Percentiles rank a stretch among this genome's conserved stretches.
phyloP scores from a whole-genome alignment of 441 rosid genomes.

The Kokia cookei region DNA sequence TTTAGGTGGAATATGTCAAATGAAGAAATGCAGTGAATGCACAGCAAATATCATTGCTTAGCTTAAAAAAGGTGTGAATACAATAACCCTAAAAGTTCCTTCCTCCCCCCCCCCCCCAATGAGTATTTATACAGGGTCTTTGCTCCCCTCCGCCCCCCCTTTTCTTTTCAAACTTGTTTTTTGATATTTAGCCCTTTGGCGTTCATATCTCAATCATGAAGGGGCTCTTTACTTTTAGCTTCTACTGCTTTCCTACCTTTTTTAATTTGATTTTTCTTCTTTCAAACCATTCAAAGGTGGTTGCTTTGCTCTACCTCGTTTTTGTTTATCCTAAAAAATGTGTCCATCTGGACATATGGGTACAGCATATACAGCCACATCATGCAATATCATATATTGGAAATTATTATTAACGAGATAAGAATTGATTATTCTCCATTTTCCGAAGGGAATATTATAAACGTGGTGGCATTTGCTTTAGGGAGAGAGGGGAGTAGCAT shows the following conservation, averaged over 20 bases:
- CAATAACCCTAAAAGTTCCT: not conserved
- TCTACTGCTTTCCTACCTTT: not conserved
- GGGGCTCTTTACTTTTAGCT: not conserved
- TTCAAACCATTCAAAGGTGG: slow-evolving; percentile 5
- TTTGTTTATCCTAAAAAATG: not conserved
- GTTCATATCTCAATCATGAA: slow-evolving; percentile 16
- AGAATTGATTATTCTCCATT: slow-evolving; percentile 20
- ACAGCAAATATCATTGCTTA: slow-evolving; percentile 8
- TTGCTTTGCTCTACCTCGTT: not conserved
- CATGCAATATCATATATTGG: slow-evolving; percentile 6
- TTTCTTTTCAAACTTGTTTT: not conserved
- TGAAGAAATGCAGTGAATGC: not conserved
- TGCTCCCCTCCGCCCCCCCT: not conserved
- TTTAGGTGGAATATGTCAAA: slow-evolving; percentile 9
- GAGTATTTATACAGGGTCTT: not conserved
- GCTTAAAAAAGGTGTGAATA: slow-evolving; percentile 29
- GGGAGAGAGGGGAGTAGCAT: not conserved
- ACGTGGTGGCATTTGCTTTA: slow-evolving; percentile 6
- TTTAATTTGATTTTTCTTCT: not conserved
- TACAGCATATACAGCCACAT: not conserved
- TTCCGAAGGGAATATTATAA: slow-evolving; percentile 15
- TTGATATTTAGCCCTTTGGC: not conserved
- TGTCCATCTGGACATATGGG: not conserved
- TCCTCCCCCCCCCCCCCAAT: not conserved
- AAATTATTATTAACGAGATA: slow-evolving; percentile 12